A percentile compares a stretch with the other conserved stretches of the same genome.
These are phyloP conservation scores for Polygonum aviculare DNA, from an alignment of 148 eudicot genomes.

Conservation along the genomic window DNA sequence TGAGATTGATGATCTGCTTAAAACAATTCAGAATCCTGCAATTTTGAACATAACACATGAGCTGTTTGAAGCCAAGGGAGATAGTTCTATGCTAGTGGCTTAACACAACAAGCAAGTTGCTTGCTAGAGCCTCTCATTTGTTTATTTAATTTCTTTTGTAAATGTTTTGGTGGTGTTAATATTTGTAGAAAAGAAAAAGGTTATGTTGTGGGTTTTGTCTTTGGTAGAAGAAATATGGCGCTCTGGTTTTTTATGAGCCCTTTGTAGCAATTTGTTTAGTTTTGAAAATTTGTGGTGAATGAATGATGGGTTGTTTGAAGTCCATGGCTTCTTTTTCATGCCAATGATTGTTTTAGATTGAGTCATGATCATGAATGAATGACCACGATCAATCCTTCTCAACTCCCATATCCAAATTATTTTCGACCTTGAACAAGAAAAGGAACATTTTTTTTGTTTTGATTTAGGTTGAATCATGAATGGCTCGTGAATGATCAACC, in stretches of 20 bases:
- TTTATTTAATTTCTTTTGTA: neutral
- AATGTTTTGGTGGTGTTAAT: neutral
- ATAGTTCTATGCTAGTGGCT: conserved; percentile 3
- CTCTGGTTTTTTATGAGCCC: neutral
- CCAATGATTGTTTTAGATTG: neutral
- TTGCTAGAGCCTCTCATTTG: neutral
- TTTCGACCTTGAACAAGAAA: too few species aligned
- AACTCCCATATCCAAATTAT: neutral
- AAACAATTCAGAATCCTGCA: conserved; percentile 11
- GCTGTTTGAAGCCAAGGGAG: neutral
- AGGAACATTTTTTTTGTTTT: too few species aligned
- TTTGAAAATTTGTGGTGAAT: neutral
- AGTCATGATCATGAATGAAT: neutral
- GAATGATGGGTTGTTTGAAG: neutral
- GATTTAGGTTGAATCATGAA: too few species aligned
- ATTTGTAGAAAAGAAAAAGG: neutral
- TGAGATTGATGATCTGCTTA: conserved; percentile 27
- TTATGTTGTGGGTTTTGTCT: neutral
- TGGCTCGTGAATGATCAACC: too few species aligned
- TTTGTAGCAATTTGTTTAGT: neutral
- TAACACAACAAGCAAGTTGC: neutral
- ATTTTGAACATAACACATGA: neutral
- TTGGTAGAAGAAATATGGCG: neutral
- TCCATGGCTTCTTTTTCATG: neutral
- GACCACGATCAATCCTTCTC: neutral